These are phyloP conservation scores for Beauveria varroae DNA, from an alignment of 2,329 filamentous ascomycete species.

Conservation along the genomic window DNA sequence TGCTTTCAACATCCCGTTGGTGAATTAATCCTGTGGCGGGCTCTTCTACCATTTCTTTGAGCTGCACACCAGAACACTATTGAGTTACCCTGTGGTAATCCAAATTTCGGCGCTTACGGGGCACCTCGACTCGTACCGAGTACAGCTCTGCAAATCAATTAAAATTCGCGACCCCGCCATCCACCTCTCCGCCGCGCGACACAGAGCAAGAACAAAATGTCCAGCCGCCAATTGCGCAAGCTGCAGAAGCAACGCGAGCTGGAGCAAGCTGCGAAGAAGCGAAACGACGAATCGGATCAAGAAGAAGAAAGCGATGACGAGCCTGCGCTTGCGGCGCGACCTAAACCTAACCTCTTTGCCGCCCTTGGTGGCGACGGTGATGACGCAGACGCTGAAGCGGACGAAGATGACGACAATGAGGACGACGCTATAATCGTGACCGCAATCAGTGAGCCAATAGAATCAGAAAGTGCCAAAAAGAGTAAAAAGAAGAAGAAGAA, in stretches of 20 bases:
- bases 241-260: conserved; percentile 43
- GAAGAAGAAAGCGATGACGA: conserved; percentile 26
- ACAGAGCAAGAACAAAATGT: conserved; percentile 30
- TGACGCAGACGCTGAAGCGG: conserved; percentile 30
- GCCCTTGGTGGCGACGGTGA: conserved; percentile 40
- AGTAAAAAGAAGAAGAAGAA: conserved; percentile 32
- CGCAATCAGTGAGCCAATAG: conserved; percentile 24
- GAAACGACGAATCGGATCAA: conserved; percentile 16
- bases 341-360: conserved; percentile 39
- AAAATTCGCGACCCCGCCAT: conserved; percentile 2
- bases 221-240: conserved; percentile 44
- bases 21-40: not conserved
- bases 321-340: conserved; percentile 28
- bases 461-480: conserved; percentile 13
- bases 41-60: not conserved
- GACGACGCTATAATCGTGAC: conserved; percentile 15
- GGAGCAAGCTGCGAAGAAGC: conserved; percentile 19
- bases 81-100: no score
- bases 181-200: not conserved
- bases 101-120: no score
- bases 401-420: conserved; percentile 21
- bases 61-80: not conserved
- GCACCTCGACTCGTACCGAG: no score
- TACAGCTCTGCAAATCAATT: not conserved
- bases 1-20: not conserved